Base-by-base conservation (phyloP, 768 basidiomycete genomes). In the Cystobasidium onofrii region DNA sequence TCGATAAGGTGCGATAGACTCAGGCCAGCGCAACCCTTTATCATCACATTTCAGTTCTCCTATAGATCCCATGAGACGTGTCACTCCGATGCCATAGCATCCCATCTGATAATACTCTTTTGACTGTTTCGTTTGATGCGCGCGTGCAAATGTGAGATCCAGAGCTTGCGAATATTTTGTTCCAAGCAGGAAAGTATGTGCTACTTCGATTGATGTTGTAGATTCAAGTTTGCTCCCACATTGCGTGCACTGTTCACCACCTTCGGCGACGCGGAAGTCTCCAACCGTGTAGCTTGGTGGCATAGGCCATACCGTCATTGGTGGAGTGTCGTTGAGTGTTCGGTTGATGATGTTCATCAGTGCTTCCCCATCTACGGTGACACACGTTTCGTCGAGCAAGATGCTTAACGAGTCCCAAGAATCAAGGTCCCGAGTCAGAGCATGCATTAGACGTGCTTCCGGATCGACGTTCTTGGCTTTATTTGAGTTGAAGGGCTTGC, bases 71-170 rank as follows among this genome's bases (percentile, higher is more conserved):
- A 75, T 20, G n/a, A 75, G 61, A 9, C 74, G 34, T 12, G 71
- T 52, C 18, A 75, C 62, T 31, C 74, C 74, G 17, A 75, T 73
- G 31, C 74, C 74, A 36, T 75, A 75, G 63, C 74, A 75, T 23
- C 74, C 74, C 74, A 75, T 75, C 27, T 75, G 61, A 41, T 73
- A 64, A 34, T 29, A 61, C 31, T 34, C 60, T 43, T 46, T 62
- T 18, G 13, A 17, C 33, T 73, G 71, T 33, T 44, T 29, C 12
- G 33, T 20, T n/a, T 34, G 25, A 41, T 31, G 15, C 33, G 60
- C 27, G 6, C 71, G 61, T 13, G 55, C 57, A 43, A 60, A 72
- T 4, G 74, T 73, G 7, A 71, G 61, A 29, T 65, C 46, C 1
- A 75, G 74, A 18, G 74, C 70, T 13, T 25, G 31, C 12, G 74